Base-by-base conservation (phyloP, 1,284 basidiomycete species). In the Melampsora americana region DNA sequence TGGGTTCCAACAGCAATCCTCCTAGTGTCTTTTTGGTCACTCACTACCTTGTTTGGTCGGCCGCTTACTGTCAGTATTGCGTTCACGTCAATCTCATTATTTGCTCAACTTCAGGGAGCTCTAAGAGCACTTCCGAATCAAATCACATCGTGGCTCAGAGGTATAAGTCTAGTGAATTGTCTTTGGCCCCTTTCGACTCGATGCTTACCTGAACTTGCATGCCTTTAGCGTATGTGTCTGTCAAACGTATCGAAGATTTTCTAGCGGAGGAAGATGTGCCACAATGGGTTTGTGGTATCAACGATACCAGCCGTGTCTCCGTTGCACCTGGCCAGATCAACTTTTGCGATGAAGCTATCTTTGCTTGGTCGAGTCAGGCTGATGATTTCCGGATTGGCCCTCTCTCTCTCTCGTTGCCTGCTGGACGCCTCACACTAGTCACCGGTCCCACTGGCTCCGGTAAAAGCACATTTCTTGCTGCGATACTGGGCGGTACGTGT, bases 21-120 rank as follows among this genome's bases (percentile, higher is more conserved):
- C n/a, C 53, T 76, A 39, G 66, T 69, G 16, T 76, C 73, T 5
- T 76, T 76, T 35, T 76, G 73, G 56, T 89, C 86, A 79, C 90
- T 89, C 60, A 76, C 73, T 32, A 42, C 73, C 5, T 26, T 76
- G 23, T 76, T 69, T n/a, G 53, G 67, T 50, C 66, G 68, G 67
- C 59, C 73, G 1, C 60, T 76, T n/a, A 76, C 73, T 46, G 73
- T 76, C 46, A 76, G 73, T 32, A 69, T 76, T 30, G 73, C 73
- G 18, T 76, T 76, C 44, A 76, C 73, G 35, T 76, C 73, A 20
- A 76, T 76, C 20, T 76, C 73, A 23, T 48, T 76, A 11, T 76
- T 76, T n/a, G 85, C 86, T 11, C 85, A 88, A 74, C 83, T 90
- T 14, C 88, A 89, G 64, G 59, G 73, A 46, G 66, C 73, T 23